Evolutionary conservation across 1,139 yeast genomes (phyloP), one percentile per base, ranked within the genome.

Genomic region (Wickerhamomyces sp.): DNA sequence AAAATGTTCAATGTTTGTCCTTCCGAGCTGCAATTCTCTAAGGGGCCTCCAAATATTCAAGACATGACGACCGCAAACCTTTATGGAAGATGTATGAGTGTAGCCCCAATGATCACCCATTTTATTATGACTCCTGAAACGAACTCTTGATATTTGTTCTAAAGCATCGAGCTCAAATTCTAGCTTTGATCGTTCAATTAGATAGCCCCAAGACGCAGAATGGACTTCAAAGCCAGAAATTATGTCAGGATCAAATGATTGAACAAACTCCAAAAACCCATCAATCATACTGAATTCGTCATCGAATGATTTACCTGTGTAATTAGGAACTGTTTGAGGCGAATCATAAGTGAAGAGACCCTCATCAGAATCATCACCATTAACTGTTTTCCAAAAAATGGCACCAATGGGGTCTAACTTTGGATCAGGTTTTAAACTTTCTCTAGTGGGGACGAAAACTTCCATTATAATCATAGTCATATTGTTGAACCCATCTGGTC

Each of bases 181-280:
- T 0, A 47, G 51, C 21, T 67, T 57, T 42, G 78, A 75, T 31
- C 98, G 61, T 43, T 86, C 95, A 29, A 86, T 70, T 0, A 90
- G 42, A 53, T 86, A 92, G 0, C 98, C 97, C 97, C 97, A 90
- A 0, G 97, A 87, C 1, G 74, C 54, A 2, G 81, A 66, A 52
- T 88, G 86, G 9, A 88, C 72, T 54, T 92, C 98, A 58, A 75
- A 92, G 0, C 97, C 97, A 0, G 88, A 72, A 7, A 94, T 56
- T 29, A 92, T 77, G 58, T 92, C 98, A 0, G 98, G 97, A 55
- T 92, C 97, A 39, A 78, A 70, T 3, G 65, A 50, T 21, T 78
- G 71, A 0, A 87, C 79, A n/a, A 83, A 45, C 2, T 70, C 66
- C 0, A 80, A 61, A 7, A 90, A 63, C 8, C 70, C 69, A 7